Evolutionary conservation across 2,329 filamentous ascomycete genomes (phyloP).

Genomic region (Diaporthe sp.): DNA sequence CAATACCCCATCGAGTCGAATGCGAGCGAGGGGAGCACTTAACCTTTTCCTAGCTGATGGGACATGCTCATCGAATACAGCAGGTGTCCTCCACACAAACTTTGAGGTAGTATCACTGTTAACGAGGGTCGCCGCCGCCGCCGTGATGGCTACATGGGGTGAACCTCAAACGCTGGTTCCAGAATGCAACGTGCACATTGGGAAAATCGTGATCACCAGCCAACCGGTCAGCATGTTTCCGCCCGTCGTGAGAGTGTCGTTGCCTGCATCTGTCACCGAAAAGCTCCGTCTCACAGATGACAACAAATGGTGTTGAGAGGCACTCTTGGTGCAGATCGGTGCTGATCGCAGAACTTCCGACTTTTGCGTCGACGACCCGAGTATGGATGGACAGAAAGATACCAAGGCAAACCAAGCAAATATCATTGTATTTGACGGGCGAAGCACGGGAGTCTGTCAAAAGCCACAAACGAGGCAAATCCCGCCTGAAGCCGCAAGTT

Average conservation of each 20-base stretch:
- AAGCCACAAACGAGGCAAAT: not conserved
- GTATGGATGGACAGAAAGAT: not conserved
- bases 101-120: not conserved
- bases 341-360: not conserved
- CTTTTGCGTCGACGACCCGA: not conserved
- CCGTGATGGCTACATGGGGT: not conserved
- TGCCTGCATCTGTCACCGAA: not conserved
- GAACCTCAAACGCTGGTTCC: not conserved
- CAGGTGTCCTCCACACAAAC: not conserved
- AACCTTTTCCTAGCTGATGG: not conserved
- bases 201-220: not conserved
- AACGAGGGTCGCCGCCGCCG: not conserved
- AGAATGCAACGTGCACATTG: not conserved
- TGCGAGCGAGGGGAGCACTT: not conserved
- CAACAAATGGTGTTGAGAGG: not conserved
- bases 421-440: not conserved
- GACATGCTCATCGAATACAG: not conserved
- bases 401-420: not conserved
- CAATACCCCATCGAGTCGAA: not conserved
- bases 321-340: not conserved
- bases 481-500: not conserved
- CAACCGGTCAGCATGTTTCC: not conserved
- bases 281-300: not conserved
- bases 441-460: not conserved
- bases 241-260: too few species aligned